Conservation (phyloP, 2,329 filamentous ascomycete species). For the Calonectria naviculata region DNA sequence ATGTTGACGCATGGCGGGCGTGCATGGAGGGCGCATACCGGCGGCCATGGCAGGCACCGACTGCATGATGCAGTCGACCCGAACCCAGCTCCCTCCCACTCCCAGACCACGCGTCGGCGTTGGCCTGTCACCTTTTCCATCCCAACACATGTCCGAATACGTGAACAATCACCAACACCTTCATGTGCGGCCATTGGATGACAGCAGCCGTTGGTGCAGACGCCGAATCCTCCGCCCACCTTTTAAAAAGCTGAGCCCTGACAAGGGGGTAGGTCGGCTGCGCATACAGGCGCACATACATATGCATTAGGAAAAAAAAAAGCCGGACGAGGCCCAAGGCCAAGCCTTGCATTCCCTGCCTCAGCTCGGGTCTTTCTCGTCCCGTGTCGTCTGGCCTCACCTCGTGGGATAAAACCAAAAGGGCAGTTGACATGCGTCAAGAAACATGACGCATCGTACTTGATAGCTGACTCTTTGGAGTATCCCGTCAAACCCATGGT, state of each 20-base stretch:
- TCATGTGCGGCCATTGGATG: not conserved
- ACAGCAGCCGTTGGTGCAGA: not conserved
- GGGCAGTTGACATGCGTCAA: not conserved
- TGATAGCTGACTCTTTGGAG: not conserved
- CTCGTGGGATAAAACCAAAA: not conserved
- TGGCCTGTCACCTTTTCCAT: not conserved
- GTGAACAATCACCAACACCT: not conserved
- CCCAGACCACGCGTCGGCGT: not conserved
- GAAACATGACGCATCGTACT: constrained; percentile 13
- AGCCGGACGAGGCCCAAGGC: not conserved
- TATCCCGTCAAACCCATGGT: not conserved
- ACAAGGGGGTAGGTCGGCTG: not conserved
- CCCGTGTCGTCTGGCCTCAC: constrained; percentile 3
- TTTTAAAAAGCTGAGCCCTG: not conserved
- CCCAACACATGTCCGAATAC: constrained; percentile 4
- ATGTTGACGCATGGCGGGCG: constrained; percentile 6
- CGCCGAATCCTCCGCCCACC: not conserved
- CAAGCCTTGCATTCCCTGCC: not conserved
- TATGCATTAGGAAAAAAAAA: no score
- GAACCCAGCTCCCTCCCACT: not conserved
- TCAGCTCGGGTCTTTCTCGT: constrained; percentile 2
- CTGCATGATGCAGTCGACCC: constrained; percentile 7
- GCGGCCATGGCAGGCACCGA: constrained; percentile 6
- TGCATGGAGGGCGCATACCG: constrained; percentile 4
- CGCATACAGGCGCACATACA: not conserved